These are phyloP conservation scores for Sphenostylis stenocarpa DNA, from an alignment of 306 rosid genomes.

Conservation along the genomic window DNA sequence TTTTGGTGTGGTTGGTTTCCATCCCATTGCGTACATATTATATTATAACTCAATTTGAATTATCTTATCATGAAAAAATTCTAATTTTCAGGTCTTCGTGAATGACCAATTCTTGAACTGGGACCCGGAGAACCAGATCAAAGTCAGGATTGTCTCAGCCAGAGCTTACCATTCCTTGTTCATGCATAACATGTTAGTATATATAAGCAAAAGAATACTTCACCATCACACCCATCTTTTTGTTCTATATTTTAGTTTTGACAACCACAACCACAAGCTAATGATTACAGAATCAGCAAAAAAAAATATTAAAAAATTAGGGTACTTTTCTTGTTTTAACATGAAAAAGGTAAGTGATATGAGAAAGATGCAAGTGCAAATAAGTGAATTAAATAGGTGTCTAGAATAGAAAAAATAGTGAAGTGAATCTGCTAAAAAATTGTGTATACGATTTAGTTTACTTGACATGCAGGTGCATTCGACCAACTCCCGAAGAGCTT, in stretches of 20 bases:
- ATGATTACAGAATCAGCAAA: background rate
- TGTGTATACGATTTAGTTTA: background rate
- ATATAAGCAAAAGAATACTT: background rate
- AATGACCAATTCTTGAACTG: constrained; percentile 93
- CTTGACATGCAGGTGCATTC: constrained; percentile 71
- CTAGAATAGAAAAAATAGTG: background rate
- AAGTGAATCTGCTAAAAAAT: background rate
- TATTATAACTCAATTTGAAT: background rate
- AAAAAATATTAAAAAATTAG: background rate
- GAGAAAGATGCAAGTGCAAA: background rate
- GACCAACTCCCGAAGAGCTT: constrained; percentile 78
- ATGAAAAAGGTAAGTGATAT: background rate
- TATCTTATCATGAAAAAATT: background rate
- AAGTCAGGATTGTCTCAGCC: constrained; percentile 89
- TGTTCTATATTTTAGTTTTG: background rate
- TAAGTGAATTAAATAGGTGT: background rate
- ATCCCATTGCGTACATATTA: background rate
- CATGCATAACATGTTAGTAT: constrained; percentile 95
- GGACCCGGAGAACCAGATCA: constrained; percentile 82
- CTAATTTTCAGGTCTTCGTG: constrained; percentile 67
- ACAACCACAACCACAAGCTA: background rate
- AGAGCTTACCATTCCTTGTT: constrained; percentile 96
- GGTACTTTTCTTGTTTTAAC: background rate
- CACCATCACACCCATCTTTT: background rate
- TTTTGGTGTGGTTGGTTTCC: background rate